These are phyloP conservation scores for Acrodontium crateriforme DNA, from an alignment of 2,329 filamentous ascomycete genomes.

Conservation along the genomic window DNA sequence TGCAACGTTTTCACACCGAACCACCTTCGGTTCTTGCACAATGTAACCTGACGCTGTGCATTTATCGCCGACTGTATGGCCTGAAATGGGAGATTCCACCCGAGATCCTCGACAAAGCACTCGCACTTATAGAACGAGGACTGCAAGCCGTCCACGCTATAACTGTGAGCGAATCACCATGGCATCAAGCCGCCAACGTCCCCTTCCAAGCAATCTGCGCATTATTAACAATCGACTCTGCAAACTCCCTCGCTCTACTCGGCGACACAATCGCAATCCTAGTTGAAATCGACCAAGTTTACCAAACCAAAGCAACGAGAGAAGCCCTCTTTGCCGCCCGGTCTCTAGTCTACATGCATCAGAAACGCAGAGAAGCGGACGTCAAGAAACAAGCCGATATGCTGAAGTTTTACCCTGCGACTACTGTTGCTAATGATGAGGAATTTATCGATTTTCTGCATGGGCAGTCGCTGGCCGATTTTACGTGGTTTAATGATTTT, in stretches of 20 bases:
- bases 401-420: too few species aligned
- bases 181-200: constrained; percentile 44
- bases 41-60: constrained; percentile 40
- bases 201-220: constrained; percentile 43
- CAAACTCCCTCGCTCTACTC: constrained; percentile 31
- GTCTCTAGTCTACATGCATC: constrained; percentile 36
- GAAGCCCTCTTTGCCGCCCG: constrained; percentile 40
- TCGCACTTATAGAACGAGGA: constrained; percentile 28
- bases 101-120: constrained; percentile 29
- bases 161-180: constrained; percentile 30
- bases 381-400: constrained; percentile 17
- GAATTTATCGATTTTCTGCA: too few species aligned
- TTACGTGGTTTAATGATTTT: too few species aligned
- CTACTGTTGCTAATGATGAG: too few species aligned
- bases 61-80: constrained; percentile 38
- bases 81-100: constrained; percentile 31
- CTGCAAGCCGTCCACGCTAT: constrained; percentile 33
- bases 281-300: constrained; percentile 6
- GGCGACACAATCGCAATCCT: constrained; percentile 31
- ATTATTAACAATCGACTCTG: constrained; percentile 38
- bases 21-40: constrained; percentile 36
- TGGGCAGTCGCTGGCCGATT: too few species aligned
- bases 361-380: constrained; percentile 33
- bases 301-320: constrained; percentile 18
- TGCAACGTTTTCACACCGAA: constrained; percentile 27